Evolutionary conservation across 305 asterid genomes (phyloP).

Genomic region (Rubia balearica): DNA sequence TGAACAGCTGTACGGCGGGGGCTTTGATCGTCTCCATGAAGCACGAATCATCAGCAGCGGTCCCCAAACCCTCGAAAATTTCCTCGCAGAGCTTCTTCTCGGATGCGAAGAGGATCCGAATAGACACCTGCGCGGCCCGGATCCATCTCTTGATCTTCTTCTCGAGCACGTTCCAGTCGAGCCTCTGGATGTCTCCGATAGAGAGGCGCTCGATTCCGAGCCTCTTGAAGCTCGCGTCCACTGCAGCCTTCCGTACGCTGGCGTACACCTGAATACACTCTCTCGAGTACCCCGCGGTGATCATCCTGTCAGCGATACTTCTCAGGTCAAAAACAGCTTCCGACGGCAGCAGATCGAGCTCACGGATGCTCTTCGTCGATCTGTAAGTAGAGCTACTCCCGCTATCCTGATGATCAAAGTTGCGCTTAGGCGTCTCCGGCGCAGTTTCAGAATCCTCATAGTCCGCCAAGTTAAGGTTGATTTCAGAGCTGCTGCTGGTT

Average conservation of each 20-base stretch:
- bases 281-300: slow-evolving; percentile 38
- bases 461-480: slow-evolving; percentile 1
- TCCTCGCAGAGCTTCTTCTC: slow-evolving; percentile 58
- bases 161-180: slow-evolving; percentile 67
- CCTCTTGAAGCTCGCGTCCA: slow-evolving; percentile 43
- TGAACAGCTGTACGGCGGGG: slow-evolving; percentile 58
- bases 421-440: slow-evolving; percentile 23
- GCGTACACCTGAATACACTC: slow-evolving; percentile 76
- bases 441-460: slow-evolving; percentile 12
- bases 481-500: slow-evolving; percentile 27
- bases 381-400: slow-evolving; percentile 35
- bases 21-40: slow-evolving; percentile 69
- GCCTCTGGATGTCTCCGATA: slow-evolving; percentile 67
- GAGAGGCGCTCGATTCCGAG: slow-evolving; percentile 56
- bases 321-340: slow-evolving; percentile 60
- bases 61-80: slow-evolving; percentile 55
- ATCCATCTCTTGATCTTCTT: slow-evolving; percentile 74
- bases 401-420: slow-evolving; percentile 56
- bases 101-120: slow-evolving; percentile 53
- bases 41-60: slow-evolving; percentile 44
- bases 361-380: slow-evolving; percentile 51
- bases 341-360: slow-evolving; percentile 53
- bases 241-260: slow-evolving; percentile 51
- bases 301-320: slow-evolving; percentile 63
- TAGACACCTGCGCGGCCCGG: slow-evolving; percentile 51